These are phyloP conservation scores for Magnusiomyces paraingens DNA, from an alignment of 1,139 yeast species.

Conservation along the genomic window DNA sequence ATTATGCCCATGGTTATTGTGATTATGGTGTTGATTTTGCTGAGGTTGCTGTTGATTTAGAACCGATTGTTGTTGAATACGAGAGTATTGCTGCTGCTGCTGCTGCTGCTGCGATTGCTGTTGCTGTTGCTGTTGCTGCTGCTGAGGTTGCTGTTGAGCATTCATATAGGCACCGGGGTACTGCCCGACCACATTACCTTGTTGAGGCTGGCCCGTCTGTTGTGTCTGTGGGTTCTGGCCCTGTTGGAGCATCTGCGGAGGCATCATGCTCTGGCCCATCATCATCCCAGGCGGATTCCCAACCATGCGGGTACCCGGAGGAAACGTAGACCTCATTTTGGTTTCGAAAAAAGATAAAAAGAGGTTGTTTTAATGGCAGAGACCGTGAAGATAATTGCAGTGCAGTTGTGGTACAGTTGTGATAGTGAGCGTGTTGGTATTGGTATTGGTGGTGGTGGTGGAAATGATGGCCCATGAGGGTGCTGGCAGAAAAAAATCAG, in stretches of 20 bases:
- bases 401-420: no score
- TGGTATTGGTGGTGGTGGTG: no score
- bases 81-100: neutral
- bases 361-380: no score
- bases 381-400: no score
- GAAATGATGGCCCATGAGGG: no score
- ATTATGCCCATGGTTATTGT: neutral
- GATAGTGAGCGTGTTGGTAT: no score
- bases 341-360: no score
- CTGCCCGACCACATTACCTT: neutral
- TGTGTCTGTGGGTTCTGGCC: neutral
- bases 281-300: conserved; percentile 16
- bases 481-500: no score
- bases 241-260: conserved; percentile 12
- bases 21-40: neutral
- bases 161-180: neutral
- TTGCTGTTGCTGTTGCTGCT: neutral
- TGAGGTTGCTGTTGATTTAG: neutral
- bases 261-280: conserved; percentile 17
- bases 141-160: neutral
- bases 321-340: conserved; percentile 14
- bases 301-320: conserved; percentile 14
- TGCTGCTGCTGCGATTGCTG: neutral
- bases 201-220: neutral
- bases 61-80: no score